phyloP scores from a whole-genome alignment of 352 stramenopile species.

The Blastocystis sp. region DNA sequence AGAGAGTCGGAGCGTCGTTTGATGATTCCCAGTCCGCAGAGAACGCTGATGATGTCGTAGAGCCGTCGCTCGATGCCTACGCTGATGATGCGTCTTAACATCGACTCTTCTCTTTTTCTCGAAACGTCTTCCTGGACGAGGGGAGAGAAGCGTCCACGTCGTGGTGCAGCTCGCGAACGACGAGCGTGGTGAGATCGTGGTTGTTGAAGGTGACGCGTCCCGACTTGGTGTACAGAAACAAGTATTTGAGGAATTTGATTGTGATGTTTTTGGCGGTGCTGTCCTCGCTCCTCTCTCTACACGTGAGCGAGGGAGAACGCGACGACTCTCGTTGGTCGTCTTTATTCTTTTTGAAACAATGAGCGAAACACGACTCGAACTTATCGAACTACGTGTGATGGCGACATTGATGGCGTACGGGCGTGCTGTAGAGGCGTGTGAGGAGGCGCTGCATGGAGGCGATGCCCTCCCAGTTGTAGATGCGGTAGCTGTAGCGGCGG shows the following conservation, averaged over 20 bases:
- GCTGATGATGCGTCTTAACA: too few relatives aligned
- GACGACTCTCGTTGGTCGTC: background rate
- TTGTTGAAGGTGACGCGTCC: constrained; percentile 57
- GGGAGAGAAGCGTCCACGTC: too few relatives aligned
- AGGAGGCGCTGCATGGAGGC: constrained; percentile 29
- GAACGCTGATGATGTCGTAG: constrained; percentile 64
- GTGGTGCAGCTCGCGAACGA: constrained; percentile 22
- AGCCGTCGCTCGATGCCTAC: constrained; percentile 49
- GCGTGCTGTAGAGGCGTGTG: background rate
- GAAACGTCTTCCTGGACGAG: background rate
- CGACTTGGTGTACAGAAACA: constrained; percentile 65
- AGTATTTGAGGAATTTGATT: constrained; percentile 70
- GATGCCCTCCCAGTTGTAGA: constrained; percentile 52
- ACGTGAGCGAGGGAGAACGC: background rate
- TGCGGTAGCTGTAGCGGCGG: constrained; percentile 26
- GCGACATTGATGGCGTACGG: background rate
- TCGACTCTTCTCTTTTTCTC: constrained; percentile 49
- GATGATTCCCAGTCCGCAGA: constrained; percentile 46
- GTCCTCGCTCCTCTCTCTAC: constrained; percentile 25
- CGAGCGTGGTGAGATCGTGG: constrained; percentile 50
- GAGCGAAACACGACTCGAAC: constrained; percentile 26
- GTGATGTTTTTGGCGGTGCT: constrained; percentile 65
- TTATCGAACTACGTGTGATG: constrained; percentile 45
- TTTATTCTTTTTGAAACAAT: constrained; percentile 45
- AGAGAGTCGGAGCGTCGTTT: constrained; percentile 30